Base-by-base conservation (phyloP, 495 filamentous ascomycete genomes). In the Rostrohypoxylon terebratum region DNA sequence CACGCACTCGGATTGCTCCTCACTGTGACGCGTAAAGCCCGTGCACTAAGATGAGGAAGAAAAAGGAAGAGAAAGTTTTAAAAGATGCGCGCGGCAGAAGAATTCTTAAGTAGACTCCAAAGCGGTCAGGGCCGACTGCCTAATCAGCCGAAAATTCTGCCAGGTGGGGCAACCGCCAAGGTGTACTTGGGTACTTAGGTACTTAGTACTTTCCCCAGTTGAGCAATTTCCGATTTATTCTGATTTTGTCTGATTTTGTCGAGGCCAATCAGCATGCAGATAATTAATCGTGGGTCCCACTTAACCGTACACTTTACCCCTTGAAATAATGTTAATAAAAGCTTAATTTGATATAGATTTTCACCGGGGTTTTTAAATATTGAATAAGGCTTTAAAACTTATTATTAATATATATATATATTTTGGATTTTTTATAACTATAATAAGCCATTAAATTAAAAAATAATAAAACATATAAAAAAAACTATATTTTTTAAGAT, bases 1-100 rank as follows among this genome's bases (percentile, higher is more conserved):
- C 80, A 80, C 80, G 78, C 81, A 78, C 83, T 85, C 83, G 82
- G 83, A 85, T 81, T 81, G 80, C 81, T 85, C 83, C 81, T 85
- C 83, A 85, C 81, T 82, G 82, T 77, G 82, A 83, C 78, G 78
- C 81, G 79, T 84, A 83, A 81, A 80, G 83, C 83, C 83, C 83
- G 77, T 85, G 83, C 83, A 83, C 80, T 82, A 75, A 80, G 82
- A 83, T 81, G 75, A 38, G 60, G 81, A 76, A 69, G 54, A 60
- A 78, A 81, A 73, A 59, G 59, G 59, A 60, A 64, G 68, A 23
- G 55, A 75, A 68, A 68, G 25, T 14, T 51, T 9, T 20, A 59
- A 77, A 63, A 63, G 21, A 4, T 14, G 68, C 23, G 31, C 23
- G 74, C 51, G 69, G 75, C 64, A 47, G 63, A 42, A 38, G 34